Percentiles rank a stretch among this genome's conserved stretches.
Conservation (phyloP, 805 yeast genomes). For the Isabelozyma pseudorhagii region DNA sequence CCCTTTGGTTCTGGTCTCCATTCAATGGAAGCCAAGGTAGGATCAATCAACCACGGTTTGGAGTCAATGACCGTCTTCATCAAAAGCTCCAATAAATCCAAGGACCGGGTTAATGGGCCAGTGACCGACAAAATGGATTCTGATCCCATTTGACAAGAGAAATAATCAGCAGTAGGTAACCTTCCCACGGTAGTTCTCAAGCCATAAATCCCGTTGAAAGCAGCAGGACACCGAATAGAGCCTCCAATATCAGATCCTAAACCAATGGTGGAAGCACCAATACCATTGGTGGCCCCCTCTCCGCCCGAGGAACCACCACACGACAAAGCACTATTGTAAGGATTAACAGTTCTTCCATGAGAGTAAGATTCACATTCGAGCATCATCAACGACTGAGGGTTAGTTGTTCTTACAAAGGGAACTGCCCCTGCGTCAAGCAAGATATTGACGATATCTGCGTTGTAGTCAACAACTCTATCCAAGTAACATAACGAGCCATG, state of each 20-base stretch:
- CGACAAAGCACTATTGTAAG: constrained; percentile 14
- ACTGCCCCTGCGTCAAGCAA: constrained; percentile 14
- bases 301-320: constrained; percentile 25
- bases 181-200: constrained; percentile 18
- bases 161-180: constrained; percentile 14
- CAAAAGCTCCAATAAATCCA: constrained; percentile 42
- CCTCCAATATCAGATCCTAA: constrained; percentile 27
- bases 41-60: constrained; percentile 56
- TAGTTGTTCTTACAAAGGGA: constrained; percentile 19
- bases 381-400: constrained; percentile 20
- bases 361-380: constrained; percentile 16
- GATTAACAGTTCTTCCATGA: constrained; percentile 18
- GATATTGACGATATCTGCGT: constrained; percentile 13
- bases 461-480: constrained; percentile 15
- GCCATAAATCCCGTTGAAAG: constrained; percentile 19
- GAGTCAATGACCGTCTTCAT: constrained; percentile 43
- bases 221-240: constrained; percentile 17
- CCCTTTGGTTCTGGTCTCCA: constrained; percentile 43
- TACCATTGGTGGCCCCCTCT: constrained; percentile 19
- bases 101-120: constrained; percentile 36
- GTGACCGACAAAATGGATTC: constrained; percentile 20
- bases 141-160: constrained; percentile 19
- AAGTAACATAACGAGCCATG: constrained; percentile 14
- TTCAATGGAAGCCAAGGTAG: constrained; percentile 45
- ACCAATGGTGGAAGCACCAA: constrained; percentile 17